These are phyloP conservation scores for Rhododendron ferrugineum DNA, from an alignment of 148 eudicot genomes.

Conservation along the genomic window DNA sequence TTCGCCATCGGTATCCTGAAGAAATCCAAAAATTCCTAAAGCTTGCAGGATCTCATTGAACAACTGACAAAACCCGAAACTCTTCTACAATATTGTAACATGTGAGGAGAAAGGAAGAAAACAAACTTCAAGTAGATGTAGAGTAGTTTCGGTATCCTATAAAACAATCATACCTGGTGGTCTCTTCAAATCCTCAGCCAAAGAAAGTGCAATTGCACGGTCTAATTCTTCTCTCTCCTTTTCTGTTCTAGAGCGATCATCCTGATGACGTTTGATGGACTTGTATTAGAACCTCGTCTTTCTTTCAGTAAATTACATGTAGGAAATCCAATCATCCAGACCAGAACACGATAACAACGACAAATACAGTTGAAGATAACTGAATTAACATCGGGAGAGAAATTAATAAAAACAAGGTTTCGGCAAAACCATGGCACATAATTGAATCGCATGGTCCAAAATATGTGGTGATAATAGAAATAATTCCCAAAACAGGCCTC, in stretches of 20 bases:
- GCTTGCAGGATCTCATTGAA: background rate
- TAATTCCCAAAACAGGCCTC: background rate
- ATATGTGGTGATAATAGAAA: background rate
- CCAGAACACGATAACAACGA: background rate
- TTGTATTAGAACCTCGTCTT: background rate
- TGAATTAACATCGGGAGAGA: background rate
- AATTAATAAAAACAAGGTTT: background rate
- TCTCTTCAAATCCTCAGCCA: slow-evolving; percentile 63
- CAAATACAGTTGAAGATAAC: background rate
- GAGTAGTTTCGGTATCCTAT: background rate
- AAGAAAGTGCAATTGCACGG: slow-evolving; percentile 65
- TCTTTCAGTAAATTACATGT: background rate
- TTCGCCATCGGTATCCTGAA: slow-evolving; percentile 46
- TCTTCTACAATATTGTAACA: background rate
- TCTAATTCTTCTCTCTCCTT: slow-evolving; percentile 70
- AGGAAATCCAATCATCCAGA: background rate
- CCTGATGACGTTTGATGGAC: slow-evolving; percentile 35
- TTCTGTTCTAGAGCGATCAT: slow-evolving; percentile 53
- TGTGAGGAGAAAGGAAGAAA: background rate
- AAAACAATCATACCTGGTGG: slow-evolving; percentile 45
- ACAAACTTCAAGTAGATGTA: background rate
- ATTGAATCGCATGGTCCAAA: background rate
- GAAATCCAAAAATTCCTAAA: background rate
- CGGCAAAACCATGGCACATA: background rate
- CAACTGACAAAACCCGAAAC: background rate